Evolutionary conservation across 495 filamentous ascomycete species (phyloP).

Genomic region (Xylaria cubensis): DNA sequence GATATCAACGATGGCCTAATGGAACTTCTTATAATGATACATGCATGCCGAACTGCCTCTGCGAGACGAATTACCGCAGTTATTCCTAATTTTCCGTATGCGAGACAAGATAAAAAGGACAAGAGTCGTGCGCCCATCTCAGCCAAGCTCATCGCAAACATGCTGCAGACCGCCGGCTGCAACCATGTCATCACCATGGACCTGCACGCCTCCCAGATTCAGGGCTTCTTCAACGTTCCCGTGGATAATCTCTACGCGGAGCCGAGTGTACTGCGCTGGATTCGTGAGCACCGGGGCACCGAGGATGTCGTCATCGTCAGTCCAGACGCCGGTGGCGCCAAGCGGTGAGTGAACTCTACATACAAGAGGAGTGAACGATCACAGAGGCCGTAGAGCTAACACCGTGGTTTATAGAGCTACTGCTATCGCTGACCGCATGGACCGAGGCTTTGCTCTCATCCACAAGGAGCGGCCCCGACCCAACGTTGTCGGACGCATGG

Average conservation of each 20-base stretch:
- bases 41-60: slow-evolving; percentile 96
- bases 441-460: slow-evolving; percentile 96
- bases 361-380: neutral
- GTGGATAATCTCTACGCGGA: slow-evolving; percentile 98
- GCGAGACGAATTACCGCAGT: slow-evolving; percentile 90
- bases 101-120: slow-evolving; percentile 99
- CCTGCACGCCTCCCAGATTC: slow-evolving; percentile 76
- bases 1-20: slow-evolving; percentile 99
- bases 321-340: slow-evolving; percentile 95
- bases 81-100: slow-evolving; percentile 88
- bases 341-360: slow-evolving; percentile 67
- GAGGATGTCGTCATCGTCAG: slow-evolving; percentile 92
- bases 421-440: slow-evolving; percentile 93
- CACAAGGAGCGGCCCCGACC: slow-evolving; percentile 97
- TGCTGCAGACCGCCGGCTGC: slow-evolving; percentile 91
- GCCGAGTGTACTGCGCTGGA: slow-evolving; percentile 89
- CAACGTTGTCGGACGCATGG: slow-evolving; percentile 96
- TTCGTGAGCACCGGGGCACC: slow-evolving; percentile 82
- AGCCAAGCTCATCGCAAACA: slow-evolving; percentile 95
- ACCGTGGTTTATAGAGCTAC: slow-evolving; percentile 67
- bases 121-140: slow-evolving; percentile 87
- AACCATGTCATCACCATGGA: slow-evolving; percentile 93
- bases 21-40: slow-evolving; percentile 99
- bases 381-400: slow-evolving; percentile 4
- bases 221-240: slow-evolving; percentile 98